phyloP scores from a whole-genome alignment of 2,329 filamentous ascomycete species.

The Phyllosticta paracitricarpa region DNA sequence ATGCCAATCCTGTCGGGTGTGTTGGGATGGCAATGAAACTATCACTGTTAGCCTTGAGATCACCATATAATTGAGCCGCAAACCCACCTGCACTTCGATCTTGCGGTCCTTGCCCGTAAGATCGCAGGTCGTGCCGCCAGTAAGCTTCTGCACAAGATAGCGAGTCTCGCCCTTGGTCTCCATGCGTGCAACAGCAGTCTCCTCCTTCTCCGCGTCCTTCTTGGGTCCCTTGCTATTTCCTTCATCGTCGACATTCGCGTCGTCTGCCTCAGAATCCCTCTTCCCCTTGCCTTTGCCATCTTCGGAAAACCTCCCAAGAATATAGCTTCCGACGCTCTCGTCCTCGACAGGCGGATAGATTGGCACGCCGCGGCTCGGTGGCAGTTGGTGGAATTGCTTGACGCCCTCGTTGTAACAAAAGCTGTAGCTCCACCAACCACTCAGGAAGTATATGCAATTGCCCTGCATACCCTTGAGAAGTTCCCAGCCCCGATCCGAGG shows the following conservation, averaged over 20 bases:
- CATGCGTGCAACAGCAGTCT: conserved; percentile 48
- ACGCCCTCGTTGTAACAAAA: conserved; percentile 87
- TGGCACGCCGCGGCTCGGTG: conserved; percentile 57
- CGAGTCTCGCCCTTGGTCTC: conserved; percentile 75
- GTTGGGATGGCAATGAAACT: conserved; percentile 70
- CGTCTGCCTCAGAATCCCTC: conserved; percentile 16
- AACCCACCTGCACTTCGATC: conserved; percentile 62
- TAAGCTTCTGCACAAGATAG: conserved; percentile 75
- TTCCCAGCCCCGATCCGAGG: conserved; percentile 69
- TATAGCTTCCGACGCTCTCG: conserved; percentile 62
- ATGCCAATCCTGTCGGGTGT: conserved; percentile 69
- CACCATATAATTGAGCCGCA: too few species aligned
- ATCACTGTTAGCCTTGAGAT: not conserved
- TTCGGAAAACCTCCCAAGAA: conserved; percentile 56
- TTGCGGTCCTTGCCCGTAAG: conserved; percentile 71
- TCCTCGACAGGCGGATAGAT: conserved; percentile 67
- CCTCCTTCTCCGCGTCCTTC: conserved; percentile 14
- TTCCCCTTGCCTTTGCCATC: conserved; percentile 14
- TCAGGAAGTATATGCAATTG: conserved; percentile 71
- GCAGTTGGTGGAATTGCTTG: conserved; percentile 80
- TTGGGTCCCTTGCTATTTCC: conserved; percentile 1
- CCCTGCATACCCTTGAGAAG: conserved; percentile 68
- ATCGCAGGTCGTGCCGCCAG: conserved; percentile 74
- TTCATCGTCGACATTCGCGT: conserved; percentile 10
- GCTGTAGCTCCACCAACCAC: conserved; percentile 92